These are phyloP conservation scores for Parathielavia appendiculata DNA, from an alignment of 495 filamentous ascomycete genomes.

Conservation along the genomic window DNA sequence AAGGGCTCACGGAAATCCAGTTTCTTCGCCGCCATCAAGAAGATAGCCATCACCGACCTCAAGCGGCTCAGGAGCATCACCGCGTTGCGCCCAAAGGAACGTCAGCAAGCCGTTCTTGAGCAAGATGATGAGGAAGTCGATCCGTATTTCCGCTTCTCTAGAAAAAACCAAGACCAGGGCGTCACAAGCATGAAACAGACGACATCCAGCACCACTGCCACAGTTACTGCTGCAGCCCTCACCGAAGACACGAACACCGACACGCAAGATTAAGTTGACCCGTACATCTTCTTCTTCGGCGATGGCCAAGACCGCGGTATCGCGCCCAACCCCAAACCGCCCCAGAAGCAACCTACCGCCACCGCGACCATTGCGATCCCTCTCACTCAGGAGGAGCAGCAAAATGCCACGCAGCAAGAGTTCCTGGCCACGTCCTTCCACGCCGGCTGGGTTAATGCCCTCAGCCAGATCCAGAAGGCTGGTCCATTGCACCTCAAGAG, in stretches of 20 bases:
- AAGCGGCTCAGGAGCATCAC: not conserved
- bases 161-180: not conserved
- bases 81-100: not conserved
- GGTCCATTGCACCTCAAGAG: not conserved
- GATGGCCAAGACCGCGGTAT: too few relatives aligned
- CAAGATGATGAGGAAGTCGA: not conserved
- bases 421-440: not conserved
- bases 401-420: not conserved
- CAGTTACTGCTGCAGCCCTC: not conserved
- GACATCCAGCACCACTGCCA: too few relatives aligned
- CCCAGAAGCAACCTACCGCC: not conserved
- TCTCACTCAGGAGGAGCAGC: not conserved
- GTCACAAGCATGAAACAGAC: not conserved
- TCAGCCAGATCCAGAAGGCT: not conserved
- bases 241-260: too few relatives aligned
- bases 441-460: not conserved
- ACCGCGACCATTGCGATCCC: not conserved
- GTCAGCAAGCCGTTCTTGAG: not conserved
- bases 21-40: not conserved
- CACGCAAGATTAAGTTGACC: too few relatives aligned
- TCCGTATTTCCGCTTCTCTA: not conserved
- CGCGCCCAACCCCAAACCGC: not conserved
- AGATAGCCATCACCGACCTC: not conserved
- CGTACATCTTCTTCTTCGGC: too few relatives aligned
- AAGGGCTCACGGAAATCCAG: not conserved